Percentiles rank a stretch among this genome's conserved stretches.
Evolutionary conservation across 768 basidiomycete genomes (phyloP).

Genomic region (Suillus paluster): DNA sequence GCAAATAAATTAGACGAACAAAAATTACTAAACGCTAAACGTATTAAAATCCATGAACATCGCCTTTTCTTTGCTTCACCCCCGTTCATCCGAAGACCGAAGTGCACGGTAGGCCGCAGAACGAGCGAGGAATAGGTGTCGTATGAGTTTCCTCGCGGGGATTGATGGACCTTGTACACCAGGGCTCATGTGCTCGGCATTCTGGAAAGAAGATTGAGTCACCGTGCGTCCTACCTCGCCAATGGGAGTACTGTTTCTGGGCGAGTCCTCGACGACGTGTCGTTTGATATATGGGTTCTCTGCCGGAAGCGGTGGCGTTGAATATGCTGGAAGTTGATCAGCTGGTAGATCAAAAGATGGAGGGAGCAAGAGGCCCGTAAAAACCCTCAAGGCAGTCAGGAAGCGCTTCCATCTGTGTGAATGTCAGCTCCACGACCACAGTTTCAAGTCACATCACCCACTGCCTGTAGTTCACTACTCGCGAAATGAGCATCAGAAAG

Average conservation of each 20-base stretch:
- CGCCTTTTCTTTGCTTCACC: neutral
- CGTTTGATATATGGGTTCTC: conserved; percentile 47
- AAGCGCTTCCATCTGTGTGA: conserved; percentile 33
- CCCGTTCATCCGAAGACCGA: neutral
- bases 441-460: neutral
- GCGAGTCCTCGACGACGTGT: conserved; percentile 13
- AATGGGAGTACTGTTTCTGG: neutral
- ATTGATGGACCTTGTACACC: conserved; percentile 16
- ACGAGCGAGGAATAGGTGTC: conserved; percentile 39
- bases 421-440: neutral
- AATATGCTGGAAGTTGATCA: conserved; percentile 39
- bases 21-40: neutral
- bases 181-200: neutral
- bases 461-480: conserved; percentile 12
- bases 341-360: conserved; percentile 16
- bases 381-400: conserved; percentile 42
- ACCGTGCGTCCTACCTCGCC: neutral
- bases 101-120: conserved; percentile 19
- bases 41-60: neutral
- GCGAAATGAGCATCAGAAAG: neutral
- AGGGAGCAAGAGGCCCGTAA: conserved; percentile 40
- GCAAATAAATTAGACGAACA: neutral
- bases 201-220: neutral
- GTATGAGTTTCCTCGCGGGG: conserved; percentile 31
- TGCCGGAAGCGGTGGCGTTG: conserved; percentile 44